Evolutionary conservation across 2,329 filamentous ascomycete genomes (phyloP), one percentile per base, ranked within the genome.

Genomic region (Bipolaris bicolor): DNA sequence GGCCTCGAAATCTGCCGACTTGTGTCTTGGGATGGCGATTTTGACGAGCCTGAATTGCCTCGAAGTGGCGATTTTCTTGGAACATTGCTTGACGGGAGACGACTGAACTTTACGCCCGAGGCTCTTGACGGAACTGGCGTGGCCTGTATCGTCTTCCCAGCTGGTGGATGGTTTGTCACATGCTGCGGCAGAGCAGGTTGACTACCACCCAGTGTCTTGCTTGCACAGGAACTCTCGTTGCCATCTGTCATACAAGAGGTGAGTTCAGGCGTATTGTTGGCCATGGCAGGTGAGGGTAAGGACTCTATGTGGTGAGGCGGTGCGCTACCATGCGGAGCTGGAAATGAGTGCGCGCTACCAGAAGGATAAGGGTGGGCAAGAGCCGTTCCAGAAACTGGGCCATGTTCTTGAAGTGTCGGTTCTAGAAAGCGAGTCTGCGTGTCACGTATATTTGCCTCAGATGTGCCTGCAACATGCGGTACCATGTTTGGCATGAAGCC

Each of bases 401-500:
- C 13, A 4, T 47, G 24, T 18, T 5, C 22, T 11, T 13, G 13
- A 7, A 18, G 18, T 33, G 20, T 29, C 24, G 37, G 11, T 6
- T 46, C 10, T 5, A 36, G 29, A n/a, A 29, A 34, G 20, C 31
- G 13, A 33, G 22, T 9, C 15, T 52, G 24, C 18, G 3, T 16
- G 15, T 33, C 22, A n/a, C 18, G 10, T 37, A 40, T 16, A 4
- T n/a, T 26, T 29, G 33, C 13, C 1, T 13, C 29, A 9, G 7
- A 33, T 15, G 16, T 45, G 15, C 3, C 11, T 47, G 49, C 3
- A 3, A 33, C 1, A 10, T 18, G 15, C 9, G 53, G 40, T 15
- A 57, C 18, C 53, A 60, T 60, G 26, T 57, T 60, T 36, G 53
- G 40, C 18, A 52, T 16, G 53, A 45, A 40, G 6, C 1, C 39